Evolutionary conservation across 495 filamentous ascomycete genomes (phyloP).

Genomic region (Trichocladium uniseriatum): DNA sequence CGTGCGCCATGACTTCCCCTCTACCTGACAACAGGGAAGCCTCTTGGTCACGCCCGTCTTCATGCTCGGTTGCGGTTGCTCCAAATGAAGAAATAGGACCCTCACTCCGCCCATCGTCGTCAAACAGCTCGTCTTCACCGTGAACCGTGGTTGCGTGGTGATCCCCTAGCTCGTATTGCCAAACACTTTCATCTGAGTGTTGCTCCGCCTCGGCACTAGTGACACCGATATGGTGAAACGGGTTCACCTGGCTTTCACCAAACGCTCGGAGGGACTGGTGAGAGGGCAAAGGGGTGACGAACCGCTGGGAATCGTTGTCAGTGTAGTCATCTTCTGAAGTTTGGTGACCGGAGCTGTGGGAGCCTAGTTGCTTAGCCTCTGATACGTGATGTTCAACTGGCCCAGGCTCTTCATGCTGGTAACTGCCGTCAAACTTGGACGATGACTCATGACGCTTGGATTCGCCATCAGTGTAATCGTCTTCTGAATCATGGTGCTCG

Average conservation of each 20-base stretch:
- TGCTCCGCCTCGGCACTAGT: neutral
- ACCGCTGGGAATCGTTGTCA: slow-evolving; percentile 3
- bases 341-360: neutral
- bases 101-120: slow-evolving; percentile 17
- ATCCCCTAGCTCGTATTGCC: slow-evolving; percentile 4
- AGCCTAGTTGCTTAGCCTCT: neutral
- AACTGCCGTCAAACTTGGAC: too few relatives aligned
- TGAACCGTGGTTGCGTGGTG: slow-evolving; percentile 19
- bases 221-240: neutral
- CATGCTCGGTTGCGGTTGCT: neutral
- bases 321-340: neutral
- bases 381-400: neutral
- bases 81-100: neutral
- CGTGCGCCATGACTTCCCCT: neutral
- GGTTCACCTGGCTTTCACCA: neutral
- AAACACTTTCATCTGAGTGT: neutral
- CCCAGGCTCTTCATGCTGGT: neutral
- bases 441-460: too few relatives aligned
- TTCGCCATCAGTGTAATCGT: neutral
- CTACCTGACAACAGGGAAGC: too few relatives aligned
- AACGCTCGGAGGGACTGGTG: neutral
- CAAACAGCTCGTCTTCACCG: slow-evolving; percentile 18
- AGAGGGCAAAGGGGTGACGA: slow-evolving; percentile 7
- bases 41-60: neutral
- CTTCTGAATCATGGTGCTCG: neutral